These are phyloP conservation scores for Metschnikowia cubensis DNA, from an alignment of 805 yeast species.

Conservation along the genomic window DNA sequence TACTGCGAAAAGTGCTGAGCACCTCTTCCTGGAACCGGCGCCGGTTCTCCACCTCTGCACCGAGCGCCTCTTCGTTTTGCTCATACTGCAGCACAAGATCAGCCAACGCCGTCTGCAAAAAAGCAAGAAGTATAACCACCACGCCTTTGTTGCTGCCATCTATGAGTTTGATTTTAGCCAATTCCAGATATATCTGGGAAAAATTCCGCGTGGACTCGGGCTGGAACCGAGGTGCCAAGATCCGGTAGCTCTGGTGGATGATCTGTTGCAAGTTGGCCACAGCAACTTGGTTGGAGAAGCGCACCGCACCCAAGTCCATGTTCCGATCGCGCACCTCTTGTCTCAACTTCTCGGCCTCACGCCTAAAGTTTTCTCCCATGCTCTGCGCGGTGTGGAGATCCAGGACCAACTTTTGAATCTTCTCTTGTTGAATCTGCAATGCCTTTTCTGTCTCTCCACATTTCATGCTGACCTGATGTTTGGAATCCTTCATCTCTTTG, in stretches of 20 bases:
- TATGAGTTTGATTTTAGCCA: constrained; percentile 3
- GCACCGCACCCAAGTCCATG: constrained; percentile 2
- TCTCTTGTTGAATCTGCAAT: not conserved
- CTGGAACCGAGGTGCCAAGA: constrained; percentile 11
- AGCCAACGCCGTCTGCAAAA: constrained; percentile 9
- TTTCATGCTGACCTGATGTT: not conserved
- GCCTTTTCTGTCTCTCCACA: not conserved
- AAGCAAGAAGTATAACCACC: constrained; percentile 8
- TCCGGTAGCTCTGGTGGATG: constrained; percentile 11
- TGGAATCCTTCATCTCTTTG: constrained; percentile 1
- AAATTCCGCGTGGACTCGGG: constrained; percentile 13
- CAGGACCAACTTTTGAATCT: not conserved
- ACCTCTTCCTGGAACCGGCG: constrained; percentile 15
- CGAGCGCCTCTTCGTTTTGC: constrained; percentile 12
- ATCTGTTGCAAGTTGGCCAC: constrained; percentile 7
- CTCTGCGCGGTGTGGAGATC: not conserved
- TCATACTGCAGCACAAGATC: constrained; percentile 9
- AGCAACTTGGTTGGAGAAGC: constrained; percentile 11
- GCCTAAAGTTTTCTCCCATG: not conserved
- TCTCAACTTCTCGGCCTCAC: not conserved
- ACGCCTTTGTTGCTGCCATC: constrained; percentile 2
- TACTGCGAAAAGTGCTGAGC: constrained; percentile 10
- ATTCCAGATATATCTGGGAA: constrained; percentile 8
- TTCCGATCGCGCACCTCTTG: not conserved
- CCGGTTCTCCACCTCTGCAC: constrained; percentile 11